Evolutionary conservation across 2,329 filamentous ascomycete genomes (phyloP).

Genomic region (Purpureocillium takamizusanense): DNA sequence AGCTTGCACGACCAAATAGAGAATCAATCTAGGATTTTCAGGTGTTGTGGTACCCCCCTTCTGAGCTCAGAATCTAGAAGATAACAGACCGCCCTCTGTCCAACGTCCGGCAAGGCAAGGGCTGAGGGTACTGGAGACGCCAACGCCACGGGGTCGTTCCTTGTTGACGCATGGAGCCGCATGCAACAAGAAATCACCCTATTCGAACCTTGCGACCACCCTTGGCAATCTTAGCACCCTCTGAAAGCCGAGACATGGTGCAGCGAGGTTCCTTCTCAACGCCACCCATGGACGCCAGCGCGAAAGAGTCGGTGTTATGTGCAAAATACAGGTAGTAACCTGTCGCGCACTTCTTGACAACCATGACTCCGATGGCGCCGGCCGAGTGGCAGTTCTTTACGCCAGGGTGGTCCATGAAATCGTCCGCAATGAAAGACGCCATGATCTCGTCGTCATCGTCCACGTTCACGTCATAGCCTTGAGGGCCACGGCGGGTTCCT

Average conservation of each 20-base stretch:
- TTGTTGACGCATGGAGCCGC: too few relatives aligned
- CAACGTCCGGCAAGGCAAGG: too few relatives aligned
- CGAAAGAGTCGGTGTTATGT: conserved; percentile 88
- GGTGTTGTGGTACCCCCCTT: too few relatives aligned
- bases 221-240: conserved; percentile 42
- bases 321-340: conserved; percentile 86
- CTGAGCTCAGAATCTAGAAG: too few relatives aligned
- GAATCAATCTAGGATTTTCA: neutral
- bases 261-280: conserved; percentile 66
- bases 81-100: too few relatives aligned
- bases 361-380: conserved; percentile 86
- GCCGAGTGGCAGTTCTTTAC: conserved; percentile 70
- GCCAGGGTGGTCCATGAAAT: conserved; percentile 88
- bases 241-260: conserved; percentile 73
- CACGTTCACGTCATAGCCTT: conserved; percentile 54
- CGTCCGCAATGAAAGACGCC: conserved; percentile 68
- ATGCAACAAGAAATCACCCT: conserved; percentile 11
- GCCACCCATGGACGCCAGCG: conserved; percentile 80
- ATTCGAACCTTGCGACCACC: conserved; percentile 42
- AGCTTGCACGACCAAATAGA: too few relatives aligned
- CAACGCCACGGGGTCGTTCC: too few relatives aligned
- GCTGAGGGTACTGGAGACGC: too few relatives aligned
- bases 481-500: conserved; percentile 48
- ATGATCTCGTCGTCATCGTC: conserved; percentile 71
- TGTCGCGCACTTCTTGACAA: conserved; percentile 70